Evolutionary conservation across 2,329 filamentous ascomycete species (phyloP).

Genomic region (Clonostachys sp.): DNA sequence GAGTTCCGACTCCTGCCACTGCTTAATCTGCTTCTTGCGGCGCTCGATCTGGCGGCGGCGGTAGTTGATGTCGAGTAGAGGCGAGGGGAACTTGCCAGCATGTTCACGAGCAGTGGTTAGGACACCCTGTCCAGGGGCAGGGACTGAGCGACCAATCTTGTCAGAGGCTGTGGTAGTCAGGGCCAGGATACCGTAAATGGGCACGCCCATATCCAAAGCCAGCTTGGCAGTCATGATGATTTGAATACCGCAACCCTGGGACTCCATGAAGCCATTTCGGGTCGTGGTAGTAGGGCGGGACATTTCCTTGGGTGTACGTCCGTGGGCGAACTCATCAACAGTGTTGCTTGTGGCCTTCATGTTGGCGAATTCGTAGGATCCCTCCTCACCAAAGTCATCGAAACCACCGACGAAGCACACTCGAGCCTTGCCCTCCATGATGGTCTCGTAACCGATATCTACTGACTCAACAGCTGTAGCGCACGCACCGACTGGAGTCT

Average conservation of each 20-base stretch:
- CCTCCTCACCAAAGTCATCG: constrained; percentile 98
- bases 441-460: constrained; percentile 97
- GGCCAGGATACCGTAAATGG: constrained; percentile 91
- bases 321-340: constrained; percentile 92
- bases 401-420: constrained; percentile 98
- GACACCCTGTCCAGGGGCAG: constrained; percentile 93
- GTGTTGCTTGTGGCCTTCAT: constrained; percentile 99
- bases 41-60: constrained; percentile 91
- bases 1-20: constrained; percentile 93
- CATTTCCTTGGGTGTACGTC: constrained; percentile 95
- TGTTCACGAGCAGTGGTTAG: constrained; percentile 92
- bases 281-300: constrained; percentile 96
- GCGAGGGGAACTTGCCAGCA: constrained; percentile 87
- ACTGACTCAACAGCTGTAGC: constrained; percentile 96
- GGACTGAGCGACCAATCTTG: constrained; percentile 97
- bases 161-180: constrained; percentile 95
- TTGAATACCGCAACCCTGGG: constrained; percentile 96
- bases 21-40: constrained; percentile 89
- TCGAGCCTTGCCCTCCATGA: constrained; percentile 95
- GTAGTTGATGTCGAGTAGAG: constrained; percentile 96
- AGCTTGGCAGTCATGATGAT: constrained; percentile 97
- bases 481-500: constrained; percentile 96
- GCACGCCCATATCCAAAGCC: constrained; percentile 96
- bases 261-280: constrained; percentile 98
- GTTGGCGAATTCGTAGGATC: constrained; percentile 99